Evolutionary conservation across 2,329 filamentous ascomycete species (phyloP).

Genomic region (Drechslerella dactyloides): DNA sequence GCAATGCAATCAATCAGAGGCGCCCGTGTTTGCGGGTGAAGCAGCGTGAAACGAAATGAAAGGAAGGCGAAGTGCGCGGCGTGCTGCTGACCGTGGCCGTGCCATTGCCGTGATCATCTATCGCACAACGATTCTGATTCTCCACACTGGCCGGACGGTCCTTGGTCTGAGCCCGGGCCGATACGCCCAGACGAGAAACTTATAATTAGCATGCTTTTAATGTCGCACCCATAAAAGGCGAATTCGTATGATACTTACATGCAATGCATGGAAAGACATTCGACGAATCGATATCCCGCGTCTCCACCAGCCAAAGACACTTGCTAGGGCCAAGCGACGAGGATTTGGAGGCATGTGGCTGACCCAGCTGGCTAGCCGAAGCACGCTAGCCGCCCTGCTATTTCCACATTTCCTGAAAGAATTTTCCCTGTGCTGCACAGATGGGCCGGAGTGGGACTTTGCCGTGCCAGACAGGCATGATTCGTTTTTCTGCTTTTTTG

Average conservation of each 20-base stretch:
- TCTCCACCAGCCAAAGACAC: constrained; percentile 24
- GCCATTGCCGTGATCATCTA: not conserved
- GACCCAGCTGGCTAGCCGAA: constrained; percentile 37
- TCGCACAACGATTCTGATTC: too few species aligned
- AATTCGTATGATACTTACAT: constrained; percentile 50
- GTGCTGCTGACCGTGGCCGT: too few species aligned
- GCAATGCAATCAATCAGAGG: too few species aligned
- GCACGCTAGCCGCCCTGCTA: constrained; percentile 37
- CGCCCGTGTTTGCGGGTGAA: too few species aligned
- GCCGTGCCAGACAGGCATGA: too few species aligned
- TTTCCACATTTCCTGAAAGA: constrained; percentile 14
- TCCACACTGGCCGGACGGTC: not conserved
- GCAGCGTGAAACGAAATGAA: too few species aligned
- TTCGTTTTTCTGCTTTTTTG: not conserved
- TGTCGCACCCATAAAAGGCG: constrained; percentile 34
- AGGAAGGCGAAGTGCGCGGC: too few species aligned
- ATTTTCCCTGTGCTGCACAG: too few species aligned
- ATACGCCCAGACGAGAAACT: constrained; percentile 21
- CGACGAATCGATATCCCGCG: constrained; percentile 38
- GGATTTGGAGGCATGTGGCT: constrained; percentile 38
- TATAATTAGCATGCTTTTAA: constrained; percentile 44
- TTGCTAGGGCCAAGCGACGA: constrained; percentile 40
- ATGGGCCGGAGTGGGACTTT: too few species aligned
- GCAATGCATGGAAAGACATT: constrained; percentile 10
- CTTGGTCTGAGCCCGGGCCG: not conserved